Base-by-base conservation (phyloP, 1,139 yeast species). In the Taphrina flavorubra region DNA sequence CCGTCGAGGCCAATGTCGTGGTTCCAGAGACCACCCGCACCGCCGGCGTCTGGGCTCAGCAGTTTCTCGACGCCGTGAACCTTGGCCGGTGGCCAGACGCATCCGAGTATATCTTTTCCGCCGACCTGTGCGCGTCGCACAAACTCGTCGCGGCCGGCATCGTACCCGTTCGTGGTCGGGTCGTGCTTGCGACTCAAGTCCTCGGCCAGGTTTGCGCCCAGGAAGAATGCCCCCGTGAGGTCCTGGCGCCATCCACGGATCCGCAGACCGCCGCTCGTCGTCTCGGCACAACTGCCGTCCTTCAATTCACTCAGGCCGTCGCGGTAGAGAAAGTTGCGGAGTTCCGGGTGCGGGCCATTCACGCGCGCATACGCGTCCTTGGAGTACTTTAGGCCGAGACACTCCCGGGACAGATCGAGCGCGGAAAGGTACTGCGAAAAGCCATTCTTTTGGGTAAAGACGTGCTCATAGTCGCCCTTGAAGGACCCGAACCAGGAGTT, bases 211-310 rank as follows among this genome's bases (percentile, higher is more conserved):
- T 36, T 42, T 8, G 61, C 34, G 7, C 61, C 67, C 39, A 63
- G 51, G 61, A 63, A 55, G 60, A 55, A 63, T 13, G 59, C 61
- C 14, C 36, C 58, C 8, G 51, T 44, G 20, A 14, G 55, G 16
- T 34, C 34, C n/a, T 63, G 67, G 20, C 60, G 42, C 67, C 67
- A 63, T 16, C 55, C 67, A n/a, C 60, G 61, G 6, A 63, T 16
- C 13, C 55, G 44, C 34, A 47, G 57, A 5, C 67, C 67, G n/a
- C 67, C 67, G 14, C 31, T 20, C 18, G 20, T 14, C 6, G 67
- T 55, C 39, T 42, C 46, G 18, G 13, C 25, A 49, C 60, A 55
- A 4, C 53, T 63, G 4, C 67, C 67, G 7, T 37, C 7, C 25
- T 55, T 20, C 7, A 31, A 14, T 6, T 55, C 61, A 37, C 61